phyloP scores from a whole-genome alignment of 345 rosid species.

The Syzygium grande region DNA sequence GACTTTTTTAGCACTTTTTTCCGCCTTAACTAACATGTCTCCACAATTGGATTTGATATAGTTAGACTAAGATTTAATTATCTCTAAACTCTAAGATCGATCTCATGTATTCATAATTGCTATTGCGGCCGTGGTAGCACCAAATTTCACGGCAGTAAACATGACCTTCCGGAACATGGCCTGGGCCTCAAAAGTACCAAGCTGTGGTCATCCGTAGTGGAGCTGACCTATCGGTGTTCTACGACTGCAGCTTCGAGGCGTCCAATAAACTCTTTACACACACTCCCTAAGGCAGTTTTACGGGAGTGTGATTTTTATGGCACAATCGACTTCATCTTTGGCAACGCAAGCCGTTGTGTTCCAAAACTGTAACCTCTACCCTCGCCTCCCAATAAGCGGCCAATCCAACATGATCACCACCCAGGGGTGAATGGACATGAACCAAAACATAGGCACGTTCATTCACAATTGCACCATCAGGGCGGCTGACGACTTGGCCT shows the following conservation, averaged over 20 bases:
- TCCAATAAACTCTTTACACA: constrained; percentile 48
- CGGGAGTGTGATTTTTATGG: constrained; percentile 42
- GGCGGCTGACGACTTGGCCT: constrained; percentile 20
- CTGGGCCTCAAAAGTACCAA: constrained; percentile 40
- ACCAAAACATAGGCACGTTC: constrained; percentile 38
- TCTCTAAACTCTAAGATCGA: not conserved
- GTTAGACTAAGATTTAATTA: not conserved
- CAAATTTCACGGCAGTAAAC: constrained; percentile 41
- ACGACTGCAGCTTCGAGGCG: constrained; percentile 41
- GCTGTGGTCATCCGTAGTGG: constrained; percentile 44
- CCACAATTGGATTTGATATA: not conserved
- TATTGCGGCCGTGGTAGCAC: constrained; percentile 23
- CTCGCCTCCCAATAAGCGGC: constrained; percentile 6
- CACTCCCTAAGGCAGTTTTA: constrained; percentile 54
- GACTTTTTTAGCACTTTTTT: too few relatives aligned
- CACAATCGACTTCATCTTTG: constrained; percentile 51
- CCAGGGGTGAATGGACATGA: constrained; percentile 32
- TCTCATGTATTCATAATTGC: not conserved
- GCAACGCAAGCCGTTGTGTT: constrained; percentile 26
- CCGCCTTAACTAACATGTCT: not conserved
- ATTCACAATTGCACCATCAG: constrained; percentile 22
- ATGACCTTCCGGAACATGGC: constrained; percentile 52
- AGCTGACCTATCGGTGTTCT: constrained; percentile 44
- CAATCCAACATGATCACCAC: constrained; percentile 32
- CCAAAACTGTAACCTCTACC: constrained; percentile 23